phyloP scores from a whole-genome alignment of 352 stramenopile genomes.

The Saprolegnia diclina region DNA sequence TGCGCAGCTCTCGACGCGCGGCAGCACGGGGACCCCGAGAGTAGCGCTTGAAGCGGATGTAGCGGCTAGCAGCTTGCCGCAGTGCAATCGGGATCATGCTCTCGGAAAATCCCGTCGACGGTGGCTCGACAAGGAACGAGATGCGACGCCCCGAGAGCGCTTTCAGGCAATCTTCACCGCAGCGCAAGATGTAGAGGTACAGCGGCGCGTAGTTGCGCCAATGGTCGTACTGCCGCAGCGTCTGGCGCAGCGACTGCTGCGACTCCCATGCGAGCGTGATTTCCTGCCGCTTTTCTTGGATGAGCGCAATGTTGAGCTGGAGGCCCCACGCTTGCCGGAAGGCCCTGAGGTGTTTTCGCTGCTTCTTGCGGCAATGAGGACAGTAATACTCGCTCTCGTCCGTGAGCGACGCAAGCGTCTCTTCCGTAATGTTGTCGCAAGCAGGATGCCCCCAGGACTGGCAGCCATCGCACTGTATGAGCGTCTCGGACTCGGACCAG shows the following conservation, averaged over 20 bases:
- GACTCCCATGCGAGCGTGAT: constrained; percentile 67
- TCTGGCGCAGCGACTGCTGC: constrained; percentile 44
- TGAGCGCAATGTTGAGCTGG: constrained; percentile 62
- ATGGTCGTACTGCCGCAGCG: constrained; percentile 58
- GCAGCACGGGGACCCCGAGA: constrained; percentile 58
- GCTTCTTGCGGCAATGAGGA: constrained; percentile 51
- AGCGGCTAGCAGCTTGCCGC: constrained; percentile 69
- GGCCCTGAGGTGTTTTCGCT: constrained; percentile 44
- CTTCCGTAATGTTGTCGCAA: constrained; percentile 46
- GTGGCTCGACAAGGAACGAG: constrained; percentile 8
- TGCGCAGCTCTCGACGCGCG: constrained; percentile 47
- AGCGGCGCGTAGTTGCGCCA: constrained; percentile 71
- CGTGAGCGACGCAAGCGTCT: constrained; percentile 32
- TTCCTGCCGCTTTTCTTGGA: constrained; percentile 58
- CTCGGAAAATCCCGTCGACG: background rate
- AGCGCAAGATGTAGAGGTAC: constrained; percentile 73
- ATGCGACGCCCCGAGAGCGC: constrained; percentile 62
- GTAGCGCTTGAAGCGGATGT: constrained; percentile 82
- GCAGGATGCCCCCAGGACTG: constrained; percentile 78
- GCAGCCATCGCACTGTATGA: constrained; percentile 85
- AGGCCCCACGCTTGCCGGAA: constrained; percentile 48
- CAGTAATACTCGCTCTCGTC: constrained; percentile 78
- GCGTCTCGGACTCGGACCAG: constrained; percentile 69
- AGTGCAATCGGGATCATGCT: constrained; percentile 50
- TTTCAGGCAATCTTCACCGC: constrained; percentile 81